Conservation (phyloP, 805 yeast genomes). For the Candida ponderosae region DNA sequence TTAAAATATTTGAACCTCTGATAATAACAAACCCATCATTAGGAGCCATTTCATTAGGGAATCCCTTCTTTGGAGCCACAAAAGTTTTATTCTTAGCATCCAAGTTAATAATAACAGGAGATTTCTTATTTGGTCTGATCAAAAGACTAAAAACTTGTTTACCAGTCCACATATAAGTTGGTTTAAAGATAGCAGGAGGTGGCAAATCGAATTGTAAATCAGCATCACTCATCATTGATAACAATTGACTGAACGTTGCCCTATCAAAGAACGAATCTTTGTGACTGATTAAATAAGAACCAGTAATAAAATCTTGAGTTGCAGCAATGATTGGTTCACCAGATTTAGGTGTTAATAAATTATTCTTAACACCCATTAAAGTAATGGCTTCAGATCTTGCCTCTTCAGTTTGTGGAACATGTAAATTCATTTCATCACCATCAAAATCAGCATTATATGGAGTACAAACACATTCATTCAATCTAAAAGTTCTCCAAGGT, state of each 20-base stretch:
- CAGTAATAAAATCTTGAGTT: slow-evolving; percentile 98
- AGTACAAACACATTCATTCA: slow-evolving; percentile 98
- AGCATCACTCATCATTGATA: slow-evolving; percentile 96
- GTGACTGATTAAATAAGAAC: slow-evolving; percentile 85
- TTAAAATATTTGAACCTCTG: slow-evolving; percentile 78
- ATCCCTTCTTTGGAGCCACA: slow-evolving; percentile 62
- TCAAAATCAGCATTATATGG: slow-evolving; percentile 99
- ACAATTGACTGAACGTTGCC: slow-evolving; percentile 70
- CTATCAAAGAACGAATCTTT: slow-evolving; percentile 92
- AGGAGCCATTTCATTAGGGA: slow-evolving; percentile 92
- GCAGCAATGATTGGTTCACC: slow-evolving; percentile 99
- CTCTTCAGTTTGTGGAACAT: slow-evolving; percentile 98
- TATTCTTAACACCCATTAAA: slow-evolving; percentile 96
- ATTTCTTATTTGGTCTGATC: slow-evolving; percentile 69
- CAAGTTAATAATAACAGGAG: slow-evolving; percentile 79
- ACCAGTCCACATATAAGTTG: slow-evolving; percentile 91
- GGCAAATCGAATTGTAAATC: slow-evolving; percentile 83
- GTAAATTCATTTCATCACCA: slow-evolving; percentile 98
- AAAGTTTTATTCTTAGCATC: slow-evolving; percentile 94
- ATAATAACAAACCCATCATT: slow-evolving; percentile 93
- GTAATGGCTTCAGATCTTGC: slow-evolving; percentile 98
- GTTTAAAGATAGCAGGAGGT: slow-evolving; percentile 90
- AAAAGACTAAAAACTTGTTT: slow-evolving; percentile 88
- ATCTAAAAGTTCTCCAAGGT: slow-evolving; percentile 96
- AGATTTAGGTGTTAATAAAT: slow-evolving; percentile 89